Conservation (phyloP, 306 rosid genomes). For the Vicia faba region DNA sequence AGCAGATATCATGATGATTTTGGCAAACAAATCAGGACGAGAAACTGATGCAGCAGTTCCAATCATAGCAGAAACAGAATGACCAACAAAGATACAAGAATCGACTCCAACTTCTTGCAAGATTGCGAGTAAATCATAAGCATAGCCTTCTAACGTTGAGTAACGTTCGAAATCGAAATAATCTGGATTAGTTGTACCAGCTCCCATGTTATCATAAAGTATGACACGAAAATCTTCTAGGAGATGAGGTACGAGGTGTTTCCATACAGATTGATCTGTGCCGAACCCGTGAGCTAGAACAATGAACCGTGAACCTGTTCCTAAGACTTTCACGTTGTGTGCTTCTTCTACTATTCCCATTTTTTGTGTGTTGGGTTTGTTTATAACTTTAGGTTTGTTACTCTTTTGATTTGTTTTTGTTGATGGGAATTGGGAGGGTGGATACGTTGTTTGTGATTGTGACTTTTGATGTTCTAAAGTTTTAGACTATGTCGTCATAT, state of each 20-base stretch:
- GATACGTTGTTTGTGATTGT: neutral
- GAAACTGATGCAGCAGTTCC: conserved; percentile 46
- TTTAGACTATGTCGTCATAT: neutral
- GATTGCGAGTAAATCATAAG: conserved; percentile 44
- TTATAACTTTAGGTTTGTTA: neutral
- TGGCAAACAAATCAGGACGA: conserved; percentile 47
- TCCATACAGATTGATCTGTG: conserved; percentile 53
- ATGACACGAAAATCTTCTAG: conserved; percentile 45
- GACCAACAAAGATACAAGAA: conserved; percentile 48
- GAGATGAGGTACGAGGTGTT: conserved; percentile 51
- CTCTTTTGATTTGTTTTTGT: neutral
- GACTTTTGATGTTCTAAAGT: neutral
- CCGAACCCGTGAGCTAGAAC: conserved; percentile 55
- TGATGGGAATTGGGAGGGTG: neutral
- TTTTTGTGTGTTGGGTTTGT: neutral
- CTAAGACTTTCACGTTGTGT: conserved; percentile 47
- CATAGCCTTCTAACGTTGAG: conserved; percentile 47
- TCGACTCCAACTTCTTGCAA: conserved; percentile 40
- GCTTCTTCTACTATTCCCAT: conserved; percentile 54
- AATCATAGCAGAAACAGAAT: conserved; percentile 47
- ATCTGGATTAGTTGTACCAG: conserved; percentile 54
- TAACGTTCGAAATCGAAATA: conserved; percentile 50
- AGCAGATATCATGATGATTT: conserved; percentile 43
- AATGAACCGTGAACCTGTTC: conserved; percentile 39
- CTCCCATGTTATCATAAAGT: conserved; percentile 51